Base-by-base conservation (phyloP, 441 rosid genomes). In the Cnidoscolus chayamansa region DNA sequence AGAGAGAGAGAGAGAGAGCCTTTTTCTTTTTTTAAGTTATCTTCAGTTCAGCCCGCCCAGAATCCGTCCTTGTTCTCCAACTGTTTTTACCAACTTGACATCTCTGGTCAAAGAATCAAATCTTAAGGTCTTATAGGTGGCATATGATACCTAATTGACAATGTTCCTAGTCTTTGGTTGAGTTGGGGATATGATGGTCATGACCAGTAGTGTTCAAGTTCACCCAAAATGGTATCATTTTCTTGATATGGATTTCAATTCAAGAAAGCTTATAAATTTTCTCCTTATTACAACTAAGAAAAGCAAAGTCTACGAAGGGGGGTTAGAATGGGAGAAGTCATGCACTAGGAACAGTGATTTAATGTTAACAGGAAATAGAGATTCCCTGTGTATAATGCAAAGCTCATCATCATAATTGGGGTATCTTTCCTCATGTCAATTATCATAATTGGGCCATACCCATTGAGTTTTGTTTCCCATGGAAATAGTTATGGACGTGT, bases 381-480 rank as follows among this genome's bases (percentile, higher is more conserved):
- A 56, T 12, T 19, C 64, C 61, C 56, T 48, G 17, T 37, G 66
- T 53, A 25, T 45, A 53, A 56, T 53, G 68, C 35, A 19, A 53
- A 60, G 12, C 65, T 68, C 73, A 75, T 77, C 50, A 56, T 77
- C 43, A 59, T 20, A 31, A n/a, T 20, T 45, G 72, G 54, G 66
- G 31, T 54, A 40, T 67, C 25, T 68, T 68, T 67, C 16, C 56
- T 45, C 9, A 1, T 30, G 7, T 65, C 66, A 75, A 73, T 82
- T 20, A 81, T 81, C 70, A 74, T 31, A 51, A 67, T 71, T 73
- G 85, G 89, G 80, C 81, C 86, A 81, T 49, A 16, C 67, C 84
- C 81, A 79, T 73, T 72, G 63, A 78, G 66, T 66, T 67, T 70
- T 76, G 87, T 73, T 76, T 72, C 82, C 83, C 73, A 37, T 50